A percentile compares a stretch with the other conserved stretches of the same genome.
Evolutionary conservation across 768 basidiomycete species (phyloP).

Genomic region (Suillus subluteus): DNA sequence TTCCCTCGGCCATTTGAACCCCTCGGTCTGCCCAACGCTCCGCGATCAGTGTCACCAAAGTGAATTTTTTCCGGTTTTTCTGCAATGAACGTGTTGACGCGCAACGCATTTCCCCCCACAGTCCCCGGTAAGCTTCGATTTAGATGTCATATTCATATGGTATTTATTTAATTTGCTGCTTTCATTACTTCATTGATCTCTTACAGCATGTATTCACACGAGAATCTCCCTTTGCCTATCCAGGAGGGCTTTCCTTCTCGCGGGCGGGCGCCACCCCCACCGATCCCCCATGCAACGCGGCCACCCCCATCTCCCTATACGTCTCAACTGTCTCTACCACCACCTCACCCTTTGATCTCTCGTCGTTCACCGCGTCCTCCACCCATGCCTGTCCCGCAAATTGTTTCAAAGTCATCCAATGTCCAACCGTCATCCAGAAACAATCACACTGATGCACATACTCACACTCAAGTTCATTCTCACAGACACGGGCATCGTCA

Average conservation of each 20-base stretch:
- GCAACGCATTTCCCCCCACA: conserved; percentile 9
- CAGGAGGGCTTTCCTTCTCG: conserved; percentile 4
- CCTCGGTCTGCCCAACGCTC: conserved; percentile 20
- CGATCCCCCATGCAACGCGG: conserved; percentile 20
- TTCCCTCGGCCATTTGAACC: conserved; percentile 25
- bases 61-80: conserved; percentile 15
- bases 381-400: conserved; percentile 12
- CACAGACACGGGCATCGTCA: conserved; percentile 22
- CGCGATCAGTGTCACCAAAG: conserved; percentile 24
- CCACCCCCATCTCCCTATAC: conserved; percentile 12
- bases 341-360: not conserved
- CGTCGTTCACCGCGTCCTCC: not conserved
- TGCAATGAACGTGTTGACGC: conserved; percentile 11
- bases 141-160: conserved; percentile 9
- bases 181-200: not conserved
- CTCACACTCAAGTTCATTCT: conserved; percentile 13
- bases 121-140: conserved; percentile 30
- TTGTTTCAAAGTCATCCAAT: conserved; percentile 15
- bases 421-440: conserved; percentile 11
- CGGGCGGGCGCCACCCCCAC: not conserved
- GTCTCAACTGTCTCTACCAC: not conserved
- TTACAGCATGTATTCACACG: conserved; percentile 23
- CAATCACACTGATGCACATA: conserved; percentile 12
- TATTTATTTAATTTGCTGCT: conserved; percentile 17
- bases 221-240: conserved; percentile 23